phyloP scores from a whole-genome alignment of 129 eudicot genomes.

The Centella asiatica region DNA sequence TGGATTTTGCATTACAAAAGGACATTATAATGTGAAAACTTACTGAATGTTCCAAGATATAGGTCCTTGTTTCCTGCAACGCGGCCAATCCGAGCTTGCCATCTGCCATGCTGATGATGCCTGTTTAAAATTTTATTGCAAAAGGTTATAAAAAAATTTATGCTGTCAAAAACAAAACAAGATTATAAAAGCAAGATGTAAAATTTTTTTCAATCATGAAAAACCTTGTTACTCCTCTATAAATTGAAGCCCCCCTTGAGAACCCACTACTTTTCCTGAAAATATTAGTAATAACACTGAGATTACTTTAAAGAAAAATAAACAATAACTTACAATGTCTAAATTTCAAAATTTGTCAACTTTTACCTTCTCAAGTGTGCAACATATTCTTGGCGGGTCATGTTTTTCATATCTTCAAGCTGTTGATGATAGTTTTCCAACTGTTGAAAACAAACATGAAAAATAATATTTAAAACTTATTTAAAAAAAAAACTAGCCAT shows the following conservation, averaged over 20 bases:
- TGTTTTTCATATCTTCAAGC: slow-evolving; percentile 69
- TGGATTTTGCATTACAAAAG: background rate
- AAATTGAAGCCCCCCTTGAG: slow-evolving; percentile 86
- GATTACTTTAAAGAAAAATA: background rate
- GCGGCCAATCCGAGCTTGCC: slow-evolving; percentile 94
- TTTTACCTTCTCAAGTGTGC: slow-evolving; percentile 77
- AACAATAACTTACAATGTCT: too few relatives aligned
- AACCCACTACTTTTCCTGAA: slow-evolving; percentile 88
- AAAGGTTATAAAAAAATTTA: background rate
- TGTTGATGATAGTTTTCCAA: slow-evolving; percentile 60
- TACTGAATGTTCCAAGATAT: slow-evolving; percentile 91
- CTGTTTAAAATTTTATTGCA: slow-evolving; percentile 22
- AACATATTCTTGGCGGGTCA: slow-evolving; percentile 83
- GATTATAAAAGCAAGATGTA: too few relatives aligned
- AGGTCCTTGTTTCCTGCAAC: slow-evolving; percentile 95
- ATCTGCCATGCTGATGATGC: slow-evolving; percentile 96
- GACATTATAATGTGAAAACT: slow-evolving; percentile 13
- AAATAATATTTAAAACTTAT: too few relatives aligned
- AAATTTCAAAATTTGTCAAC: background rate
- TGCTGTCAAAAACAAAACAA: too few relatives aligned
- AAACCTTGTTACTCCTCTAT: slow-evolving; percentile 90
- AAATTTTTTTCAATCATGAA: too few relatives aligned
- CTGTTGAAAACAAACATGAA: slow-evolving; percentile 22
- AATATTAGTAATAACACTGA: background rate
- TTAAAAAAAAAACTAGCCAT: too few relatives aligned